Evolutionary conservation across 768 basidiomycete genomes (phyloP), one percentile per base, ranked within the genome.

Genomic region (Xerocomellus chrysenteron): DNA sequence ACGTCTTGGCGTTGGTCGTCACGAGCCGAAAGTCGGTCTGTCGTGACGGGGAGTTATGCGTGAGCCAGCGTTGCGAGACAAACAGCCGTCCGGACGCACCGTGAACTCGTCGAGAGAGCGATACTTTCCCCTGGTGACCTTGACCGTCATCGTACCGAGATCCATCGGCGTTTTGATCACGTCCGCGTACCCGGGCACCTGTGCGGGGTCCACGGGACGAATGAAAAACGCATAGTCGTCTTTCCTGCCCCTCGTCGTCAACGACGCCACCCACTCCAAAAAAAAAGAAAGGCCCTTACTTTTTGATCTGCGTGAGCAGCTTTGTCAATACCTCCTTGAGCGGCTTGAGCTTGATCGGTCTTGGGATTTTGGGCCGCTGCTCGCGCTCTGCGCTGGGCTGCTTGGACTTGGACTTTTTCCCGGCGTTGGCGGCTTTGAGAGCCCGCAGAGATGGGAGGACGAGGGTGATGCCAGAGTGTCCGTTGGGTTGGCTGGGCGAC

Each of bases 161-260:
- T 98, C 94, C 94, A 98, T 98, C 8, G 95, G 94, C 19, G 79
- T 78, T 63, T 88, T 86, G 49, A 98, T 83, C 47, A 86, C 74
- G 76, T 88, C 84, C 13, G 75, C 54, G 60, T 88, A 88, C 1
- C 84, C 84, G 12, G 84, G 79, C 0, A 90, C 84, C 60, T 81
- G 78, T 2, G 74, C 68, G 1, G 72, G 68, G 68, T 90, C 79
- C 7, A 92, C 90, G 2, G 89, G 89, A 37, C 71, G 65, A 53
- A 91, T 70, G 68, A 92, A 92, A 72, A 92, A 92, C 2, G 87
- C 89, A 76, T 92, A 92, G 71, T 90, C 88, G 67, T 92, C 90
- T 70, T 87, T 91, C 76, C 90, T 92, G 24, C 35, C 30, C 35
- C 30, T 4, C 13, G 7, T 53, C 43, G 47, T 71, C 37, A 63